These are phyloP conservation scores for Trichoderma pleuroti DNA, from an alignment of 2,329 filamentous ascomycete genomes.

Conservation along the genomic window DNA sequence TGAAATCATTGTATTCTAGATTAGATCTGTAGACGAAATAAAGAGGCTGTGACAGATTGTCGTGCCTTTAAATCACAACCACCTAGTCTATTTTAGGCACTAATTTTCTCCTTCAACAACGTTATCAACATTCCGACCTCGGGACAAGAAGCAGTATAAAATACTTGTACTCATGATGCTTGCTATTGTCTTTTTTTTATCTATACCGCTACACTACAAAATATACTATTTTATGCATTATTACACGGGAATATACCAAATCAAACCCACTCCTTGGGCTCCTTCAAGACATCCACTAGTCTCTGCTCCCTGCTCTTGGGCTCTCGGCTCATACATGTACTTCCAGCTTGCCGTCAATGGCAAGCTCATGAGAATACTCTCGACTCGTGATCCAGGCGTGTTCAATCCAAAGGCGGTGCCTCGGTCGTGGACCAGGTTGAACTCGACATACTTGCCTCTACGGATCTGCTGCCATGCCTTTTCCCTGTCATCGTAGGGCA, in stretches of 20 bases:
- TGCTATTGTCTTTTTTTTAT: not conserved
- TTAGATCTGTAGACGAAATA: not conserved
- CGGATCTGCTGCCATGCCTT: slow-evolving; percentile 97
- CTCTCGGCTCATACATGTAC: slow-evolving; percentile 88
- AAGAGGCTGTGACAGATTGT: not conserved
- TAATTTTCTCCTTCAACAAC: not conserved
- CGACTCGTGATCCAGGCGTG: slow-evolving; percentile 84
- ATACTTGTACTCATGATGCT: not conserved
- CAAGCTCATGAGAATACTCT: slow-evolving; percentile 97
- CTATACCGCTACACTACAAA: slow-evolving; percentile 6
- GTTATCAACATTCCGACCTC: not conserved
- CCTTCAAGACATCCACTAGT: slow-evolving; percentile 67
- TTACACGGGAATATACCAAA: not conserved
- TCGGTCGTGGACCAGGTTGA: slow-evolving; percentile 95
- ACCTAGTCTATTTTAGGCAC: not conserved
- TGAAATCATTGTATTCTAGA: not conserved
- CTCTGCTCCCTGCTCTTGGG: slow-evolving; percentile 74
- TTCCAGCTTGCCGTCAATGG: slow-evolving; percentile 90
- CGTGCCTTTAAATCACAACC: not conserved
- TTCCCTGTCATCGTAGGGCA: slow-evolving; percentile 80
- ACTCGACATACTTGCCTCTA: slow-evolving; percentile 94
- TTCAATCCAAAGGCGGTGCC: slow-evolving; percentile 93
- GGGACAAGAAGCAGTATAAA: not conserved
- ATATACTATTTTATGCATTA: not conserved
- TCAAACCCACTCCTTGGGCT: slow-evolving; percentile 65